These are phyloP conservation scores for Nemania sp. DNA, from an alignment of 2,329 filamentous ascomycete genomes.

Conservation along the genomic window DNA sequence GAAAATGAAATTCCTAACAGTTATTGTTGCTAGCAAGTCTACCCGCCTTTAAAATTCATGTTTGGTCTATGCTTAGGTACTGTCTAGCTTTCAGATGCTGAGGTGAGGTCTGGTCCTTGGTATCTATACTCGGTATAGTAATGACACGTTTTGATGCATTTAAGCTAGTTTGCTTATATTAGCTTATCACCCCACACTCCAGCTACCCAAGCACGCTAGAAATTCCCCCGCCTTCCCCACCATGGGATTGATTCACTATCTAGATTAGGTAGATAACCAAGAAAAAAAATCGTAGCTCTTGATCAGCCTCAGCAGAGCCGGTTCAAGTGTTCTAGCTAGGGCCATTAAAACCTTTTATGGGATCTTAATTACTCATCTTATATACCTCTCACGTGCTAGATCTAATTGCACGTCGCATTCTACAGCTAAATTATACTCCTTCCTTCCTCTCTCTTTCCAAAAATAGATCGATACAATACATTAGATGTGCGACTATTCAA, in stretches of 20 bases:
- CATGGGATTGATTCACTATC: too few species aligned
- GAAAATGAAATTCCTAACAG: too few species aligned
- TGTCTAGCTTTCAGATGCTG: too few species aligned
- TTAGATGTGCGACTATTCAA: background rate
- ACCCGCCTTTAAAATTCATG: too few species aligned
- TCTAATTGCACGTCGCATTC: background rate
- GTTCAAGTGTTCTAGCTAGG: constrained; percentile 8
- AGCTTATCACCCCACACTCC: constrained; percentile 38
- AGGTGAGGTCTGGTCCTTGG: too few species aligned
- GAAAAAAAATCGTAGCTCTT: constrained; percentile 21
- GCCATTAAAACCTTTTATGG: background rate
- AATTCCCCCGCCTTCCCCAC: constrained; percentile 21
- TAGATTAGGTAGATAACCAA: too few species aligned
- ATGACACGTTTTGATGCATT: background rate
- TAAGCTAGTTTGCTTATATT: constrained; percentile 10
- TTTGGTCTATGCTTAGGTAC: too few species aligned
- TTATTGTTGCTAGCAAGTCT: too few species aligned
- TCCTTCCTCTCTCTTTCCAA: background rate
- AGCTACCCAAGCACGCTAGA: too few species aligned
- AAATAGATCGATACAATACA: background rate
- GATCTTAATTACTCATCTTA: constrained; percentile 16
- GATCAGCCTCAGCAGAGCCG: constrained; percentile 25
- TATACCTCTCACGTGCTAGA: background rate
- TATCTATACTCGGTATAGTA: background rate
- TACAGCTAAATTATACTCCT: background rate